Evolutionary conservation across 1,139 yeast species (phyloP).

Genomic region (Scheffersomyces parashehatae): DNA sequence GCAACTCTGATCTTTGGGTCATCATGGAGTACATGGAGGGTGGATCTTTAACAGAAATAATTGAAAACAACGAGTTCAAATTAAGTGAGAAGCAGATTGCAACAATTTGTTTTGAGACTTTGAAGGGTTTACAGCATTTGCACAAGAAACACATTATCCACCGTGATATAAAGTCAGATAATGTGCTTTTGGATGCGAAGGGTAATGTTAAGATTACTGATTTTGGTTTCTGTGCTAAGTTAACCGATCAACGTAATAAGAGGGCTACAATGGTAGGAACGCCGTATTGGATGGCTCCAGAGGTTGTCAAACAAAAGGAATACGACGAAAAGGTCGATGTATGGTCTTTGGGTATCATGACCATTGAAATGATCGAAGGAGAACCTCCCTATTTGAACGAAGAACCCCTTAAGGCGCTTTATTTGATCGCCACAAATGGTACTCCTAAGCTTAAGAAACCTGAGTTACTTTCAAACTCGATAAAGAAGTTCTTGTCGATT

Average conservation of each 20-base stretch:
- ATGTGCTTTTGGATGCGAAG: conserved; percentile 78
- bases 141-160: conserved; percentile 92
- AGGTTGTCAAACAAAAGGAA: conserved; percentile 93
- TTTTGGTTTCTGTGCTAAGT: conserved; percentile 96
- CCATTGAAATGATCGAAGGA: conserved; percentile 97
- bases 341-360: conserved; percentile 98
- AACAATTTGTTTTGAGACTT: conserved; percentile 85
- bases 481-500: conserved; percentile 84
- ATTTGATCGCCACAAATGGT: conserved; percentile 93
- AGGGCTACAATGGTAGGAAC: conserved; percentile 99
- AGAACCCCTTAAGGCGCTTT: conserved; percentile 87
- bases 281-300: conserved; percentile 99
- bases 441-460: conserved; percentile 94
- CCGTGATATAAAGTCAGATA: conserved; percentile 94
- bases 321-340: conserved; percentile 97
- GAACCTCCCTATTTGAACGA: conserved; percentile 98
- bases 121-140: conserved; percentile 87
- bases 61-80: conserved; percentile 71
- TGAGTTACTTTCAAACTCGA: conserved; percentile 70
- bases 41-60: conserved; percentile 80
- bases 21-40: conserved; percentile 42
- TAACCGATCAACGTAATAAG: conserved; percentile 88
- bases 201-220: conserved; percentile 96
- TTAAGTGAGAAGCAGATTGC: conserved; percentile 80
- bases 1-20: conserved; percentile 36